phyloP scores from a whole-genome alignment of 2,329 filamentous ascomycete species.

The Sarocladium strictum region DNA sequence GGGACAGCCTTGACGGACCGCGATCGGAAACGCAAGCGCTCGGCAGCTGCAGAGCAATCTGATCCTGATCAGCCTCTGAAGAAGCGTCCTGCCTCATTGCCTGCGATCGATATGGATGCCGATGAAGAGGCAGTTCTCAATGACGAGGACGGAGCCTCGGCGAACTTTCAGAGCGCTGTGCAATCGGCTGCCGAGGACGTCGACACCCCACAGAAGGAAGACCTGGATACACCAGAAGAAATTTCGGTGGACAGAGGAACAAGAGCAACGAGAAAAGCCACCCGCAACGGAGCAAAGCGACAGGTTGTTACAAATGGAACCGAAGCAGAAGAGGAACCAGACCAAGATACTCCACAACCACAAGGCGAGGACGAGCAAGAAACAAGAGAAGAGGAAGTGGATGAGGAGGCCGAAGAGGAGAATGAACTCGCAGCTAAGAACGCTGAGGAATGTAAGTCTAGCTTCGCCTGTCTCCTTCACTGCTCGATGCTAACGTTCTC shows the following conservation, averaged over 20 bases:
- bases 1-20: conserved; percentile 7
- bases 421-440: conserved; percentile 52
- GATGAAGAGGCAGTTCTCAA: conserved; percentile 23
- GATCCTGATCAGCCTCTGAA: conserved; percentile 42
- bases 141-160: conserved; percentile 29
- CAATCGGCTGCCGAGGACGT: conserved; percentile 4
- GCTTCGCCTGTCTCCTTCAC: conserved; percentile 6
- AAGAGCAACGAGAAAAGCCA: conserved; percentile 32
- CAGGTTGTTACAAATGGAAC: conserved; percentile 20
- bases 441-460: conserved; percentile 56
- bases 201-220: conserved; percentile 21
- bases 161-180: neutral
- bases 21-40: conserved; percentile 47
- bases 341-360: conserved; percentile 22
- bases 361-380: conserved; percentile 36
- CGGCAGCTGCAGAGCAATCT: conserved; percentile 36
- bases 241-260: conserved; percentile 26
- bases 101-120: conserved; percentile 28
- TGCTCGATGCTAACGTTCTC: conserved; percentile 15
- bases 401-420: conserved; percentile 54
- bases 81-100: conserved; percentile 48
- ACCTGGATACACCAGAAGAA: conserved; percentile 21
- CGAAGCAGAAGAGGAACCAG: conserved; percentile 26
- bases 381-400: conserved; percentile 46
- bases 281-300: conserved; percentile 33